These are phyloP conservation scores for Penicillium sp. DNA, from an alignment of 2,329 filamentous ascomycete genomes.

Conservation along the genomic window DNA sequence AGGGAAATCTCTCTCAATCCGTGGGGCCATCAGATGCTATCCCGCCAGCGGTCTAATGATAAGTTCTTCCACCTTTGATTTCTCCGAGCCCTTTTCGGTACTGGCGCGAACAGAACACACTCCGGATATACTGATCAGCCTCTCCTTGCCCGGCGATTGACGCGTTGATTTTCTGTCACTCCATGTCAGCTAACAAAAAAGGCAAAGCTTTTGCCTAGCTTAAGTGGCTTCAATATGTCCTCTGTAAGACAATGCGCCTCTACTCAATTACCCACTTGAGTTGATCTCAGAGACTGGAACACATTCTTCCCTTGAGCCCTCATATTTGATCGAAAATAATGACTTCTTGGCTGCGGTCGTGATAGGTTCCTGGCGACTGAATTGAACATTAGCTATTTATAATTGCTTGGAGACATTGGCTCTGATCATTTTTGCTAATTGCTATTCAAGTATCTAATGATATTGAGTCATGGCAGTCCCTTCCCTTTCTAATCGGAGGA, in stretches of 20 bases:
- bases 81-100: not conserved
- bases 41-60: not conserved
- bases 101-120: not conserved
- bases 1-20: not conserved
- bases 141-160: not conserved
- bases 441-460: no score
- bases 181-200: not conserved
- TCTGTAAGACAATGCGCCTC: not conserved
- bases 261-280: not conserved
- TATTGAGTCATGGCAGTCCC: no score
- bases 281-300: not conserved
- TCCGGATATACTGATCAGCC: no score
- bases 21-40: not conserved
- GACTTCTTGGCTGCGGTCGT: no score
- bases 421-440: no score
- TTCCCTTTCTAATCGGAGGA: no score
- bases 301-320: no score
- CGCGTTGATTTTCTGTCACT: not conserved
- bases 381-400: no score
- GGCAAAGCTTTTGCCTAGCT: not conserved
- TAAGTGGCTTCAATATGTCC: not conserved
- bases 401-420: no score
- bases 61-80: not conserved
- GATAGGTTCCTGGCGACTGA: no score
- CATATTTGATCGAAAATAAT: no score